phyloP scores from a whole-genome alignment of 768 basidiomycete genomes.

The Panellus pusillus region DNA sequence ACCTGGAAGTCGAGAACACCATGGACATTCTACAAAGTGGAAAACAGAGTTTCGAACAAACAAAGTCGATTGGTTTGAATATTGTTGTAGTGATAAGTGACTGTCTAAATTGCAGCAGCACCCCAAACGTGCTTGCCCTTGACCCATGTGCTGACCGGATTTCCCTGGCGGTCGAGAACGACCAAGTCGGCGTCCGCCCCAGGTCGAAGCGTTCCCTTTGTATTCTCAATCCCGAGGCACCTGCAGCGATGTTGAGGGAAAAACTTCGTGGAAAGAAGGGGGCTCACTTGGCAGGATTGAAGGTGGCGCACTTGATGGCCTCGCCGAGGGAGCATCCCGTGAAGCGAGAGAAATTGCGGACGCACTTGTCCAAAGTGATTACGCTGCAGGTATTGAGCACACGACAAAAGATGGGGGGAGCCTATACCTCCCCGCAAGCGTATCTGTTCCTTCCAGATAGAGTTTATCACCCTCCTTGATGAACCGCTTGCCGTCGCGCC shows the following conservation, averaged over 20 bases:
- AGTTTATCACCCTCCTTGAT: conserved; percentile 81
- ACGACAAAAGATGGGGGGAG: background rate
- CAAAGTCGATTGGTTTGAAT: too few relatives aligned
- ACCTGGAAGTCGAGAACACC: background rate
- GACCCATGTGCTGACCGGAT: conserved; percentile 74
- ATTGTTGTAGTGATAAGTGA: too few relatives aligned
- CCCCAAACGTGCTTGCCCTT: conserved; percentile 73
- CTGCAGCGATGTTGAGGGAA: conserved; percentile 33
- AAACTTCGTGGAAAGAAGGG: background rate
- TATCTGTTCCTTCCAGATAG: conserved; percentile 81
- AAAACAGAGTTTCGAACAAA: too few relatives aligned
- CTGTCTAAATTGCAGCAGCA: background rate
- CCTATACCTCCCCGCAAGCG: conserved; percentile 80
- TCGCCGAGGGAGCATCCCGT: conserved; percentile 82
- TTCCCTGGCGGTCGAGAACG: conserved; percentile 68
- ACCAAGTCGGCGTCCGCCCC: conserved; percentile 89
- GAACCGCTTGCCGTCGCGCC: conserved; percentile 81
- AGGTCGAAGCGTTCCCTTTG: conserved; percentile 76
- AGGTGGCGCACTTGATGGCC: conserved; percentile 84
- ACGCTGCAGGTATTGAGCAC: conserved; percentile 45
- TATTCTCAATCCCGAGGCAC: conserved; percentile 75
- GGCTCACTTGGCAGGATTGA: conserved; percentile 75
- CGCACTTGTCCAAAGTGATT: conserved; percentile 80
- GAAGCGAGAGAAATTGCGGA: conserved; percentile 82
- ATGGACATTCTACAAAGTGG: too few relatives aligned